A percentile compares a stretch with the other conserved stretches of the same genome.
These are phyloP conservation scores for Lagerstroemia speciosa DNA, from an alignment of 345 rosid species.

Conservation along the genomic window DNA sequence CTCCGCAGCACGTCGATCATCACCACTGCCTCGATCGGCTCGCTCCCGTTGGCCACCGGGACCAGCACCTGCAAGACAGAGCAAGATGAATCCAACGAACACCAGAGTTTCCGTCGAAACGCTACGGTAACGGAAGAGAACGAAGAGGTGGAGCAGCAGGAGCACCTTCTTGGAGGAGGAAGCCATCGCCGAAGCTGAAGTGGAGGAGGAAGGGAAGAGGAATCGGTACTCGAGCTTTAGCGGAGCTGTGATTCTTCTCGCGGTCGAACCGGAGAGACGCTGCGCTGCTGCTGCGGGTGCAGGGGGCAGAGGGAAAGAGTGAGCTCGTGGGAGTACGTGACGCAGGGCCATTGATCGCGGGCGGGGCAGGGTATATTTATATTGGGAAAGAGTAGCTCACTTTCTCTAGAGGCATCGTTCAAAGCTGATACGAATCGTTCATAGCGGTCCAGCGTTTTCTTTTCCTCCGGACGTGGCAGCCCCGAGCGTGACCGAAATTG, in stretches of 20 bases:
- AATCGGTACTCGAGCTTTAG: background rate
- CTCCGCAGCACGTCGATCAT: slow-evolving; percentile 75
- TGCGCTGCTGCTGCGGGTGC: no score
- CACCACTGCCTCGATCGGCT: slow-evolving; percentile 88
- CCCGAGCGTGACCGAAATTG: no score
- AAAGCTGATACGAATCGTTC: no score
- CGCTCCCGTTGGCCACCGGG: slow-evolving; percentile 84
- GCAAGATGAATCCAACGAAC: background rate
- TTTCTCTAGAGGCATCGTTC: no score
- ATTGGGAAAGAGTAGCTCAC: no score
- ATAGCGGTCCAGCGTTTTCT: no score
- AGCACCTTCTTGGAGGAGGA: slow-evolving; percentile 42
- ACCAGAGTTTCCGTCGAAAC: background rate
- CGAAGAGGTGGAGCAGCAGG: background rate
- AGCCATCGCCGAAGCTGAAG: slow-evolving; percentile 40
- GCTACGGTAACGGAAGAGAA: background rate
- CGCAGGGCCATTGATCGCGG: no score
- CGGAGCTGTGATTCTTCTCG: background rate
- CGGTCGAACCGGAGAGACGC: background rate
- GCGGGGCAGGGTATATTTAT: no score
- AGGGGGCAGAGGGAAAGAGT: no score
- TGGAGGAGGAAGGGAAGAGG: slow-evolving; percentile 8
- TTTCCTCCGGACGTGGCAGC: no score
- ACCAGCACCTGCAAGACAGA: slow-evolving; percentile 54
- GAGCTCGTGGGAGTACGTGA: no score